Conservation (phyloP, 78 protist species). For the Dictyostelium capitatum region DNA sequence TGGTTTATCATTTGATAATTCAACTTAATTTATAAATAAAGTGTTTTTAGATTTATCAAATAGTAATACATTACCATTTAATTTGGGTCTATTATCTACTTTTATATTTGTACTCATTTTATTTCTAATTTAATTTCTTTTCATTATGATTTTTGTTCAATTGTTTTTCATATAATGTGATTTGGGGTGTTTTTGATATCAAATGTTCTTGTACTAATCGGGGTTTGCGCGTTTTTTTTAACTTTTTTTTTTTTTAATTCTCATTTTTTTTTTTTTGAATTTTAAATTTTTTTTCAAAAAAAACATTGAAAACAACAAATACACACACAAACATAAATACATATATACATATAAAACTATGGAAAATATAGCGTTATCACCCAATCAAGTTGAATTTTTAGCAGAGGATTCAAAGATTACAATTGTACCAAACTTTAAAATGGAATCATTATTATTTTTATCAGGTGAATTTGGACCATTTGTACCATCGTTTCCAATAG, state of each 20-base stretch:
- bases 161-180: no score
- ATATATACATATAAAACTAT: background rate
- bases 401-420: slow-evolving; percentile 57
- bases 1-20: slow-evolving; percentile 72
- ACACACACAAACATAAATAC: background rate
- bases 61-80: no score
- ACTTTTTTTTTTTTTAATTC: background rate
- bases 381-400: slow-evolving; percentile 60
- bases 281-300: background rate
- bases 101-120: no score
- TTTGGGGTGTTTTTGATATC: no score
- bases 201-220: no score
- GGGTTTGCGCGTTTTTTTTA: background rate
- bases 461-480: slow-evolving; percentile 70
- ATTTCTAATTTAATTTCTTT: no score
- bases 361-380: slow-evolving; percentile 10
- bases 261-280: background rate
- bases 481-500: slow-evolving; percentile 7
- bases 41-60: slow-evolving; percentile 56
- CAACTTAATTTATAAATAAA: slow-evolving; percentile 55
- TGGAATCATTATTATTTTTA: slow-evolving; percentile 26
- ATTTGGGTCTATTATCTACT: no score
- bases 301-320: background rate
- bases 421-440: slow-evolving; percentile 59
- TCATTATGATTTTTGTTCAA: no score